Conservation (phyloP, 768 basidiomycete genomes). For the Tylopilus sp. region DNA sequence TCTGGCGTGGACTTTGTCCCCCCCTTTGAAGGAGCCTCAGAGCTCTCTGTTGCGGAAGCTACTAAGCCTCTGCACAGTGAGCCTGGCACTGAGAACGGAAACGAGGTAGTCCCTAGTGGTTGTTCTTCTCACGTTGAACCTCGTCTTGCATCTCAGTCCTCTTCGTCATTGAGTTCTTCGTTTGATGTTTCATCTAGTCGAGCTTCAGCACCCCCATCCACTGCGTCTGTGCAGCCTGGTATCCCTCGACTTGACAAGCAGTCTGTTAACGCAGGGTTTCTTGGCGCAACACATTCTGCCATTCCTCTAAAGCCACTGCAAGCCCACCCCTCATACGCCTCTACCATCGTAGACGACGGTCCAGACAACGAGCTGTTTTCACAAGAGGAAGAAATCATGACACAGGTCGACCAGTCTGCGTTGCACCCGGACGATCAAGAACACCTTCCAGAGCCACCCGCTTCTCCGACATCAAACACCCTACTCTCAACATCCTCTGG, state of each 20-base stretch:
- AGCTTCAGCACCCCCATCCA: slow-evolving; percentile 32
- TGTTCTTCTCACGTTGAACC: slow-evolving; percentile 28
- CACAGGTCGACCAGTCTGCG: slow-evolving; percentile 16
- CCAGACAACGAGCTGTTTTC: slow-evolving; percentile 30
- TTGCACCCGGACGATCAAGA: slow-evolving; percentile 34
- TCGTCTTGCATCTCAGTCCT: slow-evolving; percentile 30
- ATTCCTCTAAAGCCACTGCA: slow-evolving; percentile 35
- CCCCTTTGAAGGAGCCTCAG: slow-evolving; percentile 19
- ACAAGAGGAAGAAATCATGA: slow-evolving; percentile 25
- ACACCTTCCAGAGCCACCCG: slow-evolving; percentile 57
- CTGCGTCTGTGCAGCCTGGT: slow-evolving; percentile 29
- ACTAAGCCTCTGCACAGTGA: slow-evolving; percentile 17
- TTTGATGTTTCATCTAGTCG: slow-evolving; percentile 48
- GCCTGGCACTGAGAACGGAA: slow-evolving; percentile 18
- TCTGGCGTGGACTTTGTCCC: slow-evolving; percentile 19
- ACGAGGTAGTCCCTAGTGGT: slow-evolving; percentile 13
- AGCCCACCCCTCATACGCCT: slow-evolving; percentile 43
- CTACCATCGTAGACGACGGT: slow-evolving; percentile 51
- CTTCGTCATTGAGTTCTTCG: slow-evolving; percentile 32
- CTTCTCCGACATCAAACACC: slow-evolving; percentile 53
- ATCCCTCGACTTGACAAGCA: slow-evolving; percentile 42
- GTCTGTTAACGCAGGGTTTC: slow-evolving; percentile 45
- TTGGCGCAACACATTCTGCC: slow-evolving; percentile 21
- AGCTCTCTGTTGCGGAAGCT: slow-evolving; percentile 16
- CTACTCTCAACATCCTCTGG: slow-evolving; percentile 33